These are phyloP conservation scores for Elaeis oleifera DNA, from an alignment of 202 grass and related monocot species.

Conservation along the genomic window DNA sequence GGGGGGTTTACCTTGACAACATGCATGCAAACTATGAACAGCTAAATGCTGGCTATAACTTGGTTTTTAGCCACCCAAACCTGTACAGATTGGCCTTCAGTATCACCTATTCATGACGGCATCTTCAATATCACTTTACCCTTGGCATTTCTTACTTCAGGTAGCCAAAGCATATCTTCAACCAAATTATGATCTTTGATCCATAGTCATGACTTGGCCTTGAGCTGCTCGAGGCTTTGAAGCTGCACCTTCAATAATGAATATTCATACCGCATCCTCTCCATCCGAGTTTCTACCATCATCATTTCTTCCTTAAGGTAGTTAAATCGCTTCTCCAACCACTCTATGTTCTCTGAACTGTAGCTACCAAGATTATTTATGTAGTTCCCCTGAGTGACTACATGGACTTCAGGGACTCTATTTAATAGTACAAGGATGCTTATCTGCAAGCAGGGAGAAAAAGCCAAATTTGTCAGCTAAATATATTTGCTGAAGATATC, in stretches of 20 bases:
- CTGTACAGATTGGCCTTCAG: no score
- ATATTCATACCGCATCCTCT: conserved; percentile 59
- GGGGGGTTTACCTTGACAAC: no score
- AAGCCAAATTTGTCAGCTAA: neutral
- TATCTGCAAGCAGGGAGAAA: conserved; percentile 36
- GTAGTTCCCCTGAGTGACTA: conserved; percentile 38
- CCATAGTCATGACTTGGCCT: conserved; percentile 30
- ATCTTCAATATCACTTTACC: no score
- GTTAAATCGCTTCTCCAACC: conserved; percentile 50
- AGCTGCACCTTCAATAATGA: conserved; percentile 61
- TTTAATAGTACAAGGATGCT: conserved; percentile 52
- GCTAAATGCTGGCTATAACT: no score
- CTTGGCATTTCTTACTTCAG: no score
- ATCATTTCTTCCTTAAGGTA: conserved; percentile 71
- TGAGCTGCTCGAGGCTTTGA: conserved; percentile 49
- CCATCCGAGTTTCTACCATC: conserved; percentile 53
- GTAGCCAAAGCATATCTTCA: no score
- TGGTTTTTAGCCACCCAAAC: no score
- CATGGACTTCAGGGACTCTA: conserved; percentile 59
- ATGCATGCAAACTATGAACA: no score
- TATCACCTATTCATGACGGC: no score
- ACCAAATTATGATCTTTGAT: no score
- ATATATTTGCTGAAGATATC: neutral
- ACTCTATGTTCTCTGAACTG: conserved; percentile 44
- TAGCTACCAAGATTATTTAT: conserved; percentile 25